These are phyloP conservation scores for Coniferiporia sulphurascens DNA, from an alignment of 1,284 basidiomycete species.

Conservation along the genomic window DNA sequence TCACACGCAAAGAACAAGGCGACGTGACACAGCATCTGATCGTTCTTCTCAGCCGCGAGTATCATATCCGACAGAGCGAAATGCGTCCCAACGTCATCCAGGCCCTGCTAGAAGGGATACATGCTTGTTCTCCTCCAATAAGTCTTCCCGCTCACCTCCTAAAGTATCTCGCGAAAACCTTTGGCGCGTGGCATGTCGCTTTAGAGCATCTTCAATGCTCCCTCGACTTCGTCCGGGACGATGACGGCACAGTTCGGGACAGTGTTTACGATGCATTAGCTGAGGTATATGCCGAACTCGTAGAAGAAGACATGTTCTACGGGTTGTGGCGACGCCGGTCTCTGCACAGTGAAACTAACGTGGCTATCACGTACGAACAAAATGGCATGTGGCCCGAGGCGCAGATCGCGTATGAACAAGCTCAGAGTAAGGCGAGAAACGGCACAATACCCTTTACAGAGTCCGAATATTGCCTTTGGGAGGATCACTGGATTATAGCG, in stretches of 20 bases:
- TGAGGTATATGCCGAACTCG: conserved; percentile 93
- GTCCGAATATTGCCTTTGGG: conserved; percentile 96
- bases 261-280: conserved; percentile 88
- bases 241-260: conserved; percentile 81
- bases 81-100: conserved; percentile 95
- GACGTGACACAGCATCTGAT: conserved; percentile 91
- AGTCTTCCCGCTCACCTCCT: conserved; percentile 91
- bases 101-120: conserved; percentile 82
- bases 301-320: conserved; percentile 97
- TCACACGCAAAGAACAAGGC: conserved; percentile 83
- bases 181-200: conserved; percentile 91
- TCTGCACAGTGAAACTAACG: conserved; percentile 87
- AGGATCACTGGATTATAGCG: conserved; percentile 98
- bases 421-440: conserved; percentile 82
- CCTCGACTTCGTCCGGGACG: conserved; percentile 70
- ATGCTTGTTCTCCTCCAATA: conserved; percentile 83
- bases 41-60: conserved; percentile 88
- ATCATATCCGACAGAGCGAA: conserved; percentile 86
- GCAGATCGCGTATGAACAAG: conserved; percentile 84
- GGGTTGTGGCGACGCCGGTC: conserved; percentile 92
- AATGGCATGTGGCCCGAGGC: conserved; percentile 97
- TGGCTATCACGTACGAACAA: conserved; percentile 92
- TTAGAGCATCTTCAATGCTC: conserved; percentile 86
- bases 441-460: conserved; percentile 91
- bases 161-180: conserved; percentile 96